Evolutionary conservation across 2,329 filamentous ascomycete species (phyloP).

Genomic region (Pyricularia sp.): DNA sequence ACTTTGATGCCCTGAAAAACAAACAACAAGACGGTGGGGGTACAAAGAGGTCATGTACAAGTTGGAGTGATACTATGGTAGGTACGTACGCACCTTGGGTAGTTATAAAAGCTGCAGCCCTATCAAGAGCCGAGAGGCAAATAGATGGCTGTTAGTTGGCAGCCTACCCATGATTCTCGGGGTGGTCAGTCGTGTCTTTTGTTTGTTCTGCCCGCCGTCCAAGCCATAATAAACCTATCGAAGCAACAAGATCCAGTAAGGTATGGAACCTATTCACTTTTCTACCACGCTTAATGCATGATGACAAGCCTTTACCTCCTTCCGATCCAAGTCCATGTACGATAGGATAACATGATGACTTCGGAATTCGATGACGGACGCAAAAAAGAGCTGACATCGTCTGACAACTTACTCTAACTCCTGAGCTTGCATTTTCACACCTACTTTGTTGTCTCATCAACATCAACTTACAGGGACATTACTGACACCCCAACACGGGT

Average conservation of each 20-base stretch:
- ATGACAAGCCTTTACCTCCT: not conserved
- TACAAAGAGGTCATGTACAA: not conserved
- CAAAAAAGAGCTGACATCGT: conserved; percentile 5
- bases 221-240: too few species aligned
- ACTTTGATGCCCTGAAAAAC: too few species aligned
- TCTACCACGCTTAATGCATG: not conserved
- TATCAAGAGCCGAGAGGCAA: not conserved
- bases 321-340: not conserved
- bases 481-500: not conserved
- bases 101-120: not conserved
- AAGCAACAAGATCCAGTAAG: too few species aligned
- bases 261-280: too few species aligned
- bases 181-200: too few species aligned
- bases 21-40: not conserved
- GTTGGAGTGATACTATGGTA: not conserved
- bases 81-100: not conserved
- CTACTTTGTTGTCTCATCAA: too few species aligned
- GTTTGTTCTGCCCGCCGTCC: too few species aligned
- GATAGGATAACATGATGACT: not conserved
- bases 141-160: not conserved
- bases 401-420: not conserved
- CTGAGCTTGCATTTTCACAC: not conserved
- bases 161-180: not conserved
- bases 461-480: not conserved
- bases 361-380: not conserved